Evolutionary conservation across 257 asterid species (phyloP), one percentile per base, ranked within the genome.

Genomic region (Coffea eugenioides): DNA sequence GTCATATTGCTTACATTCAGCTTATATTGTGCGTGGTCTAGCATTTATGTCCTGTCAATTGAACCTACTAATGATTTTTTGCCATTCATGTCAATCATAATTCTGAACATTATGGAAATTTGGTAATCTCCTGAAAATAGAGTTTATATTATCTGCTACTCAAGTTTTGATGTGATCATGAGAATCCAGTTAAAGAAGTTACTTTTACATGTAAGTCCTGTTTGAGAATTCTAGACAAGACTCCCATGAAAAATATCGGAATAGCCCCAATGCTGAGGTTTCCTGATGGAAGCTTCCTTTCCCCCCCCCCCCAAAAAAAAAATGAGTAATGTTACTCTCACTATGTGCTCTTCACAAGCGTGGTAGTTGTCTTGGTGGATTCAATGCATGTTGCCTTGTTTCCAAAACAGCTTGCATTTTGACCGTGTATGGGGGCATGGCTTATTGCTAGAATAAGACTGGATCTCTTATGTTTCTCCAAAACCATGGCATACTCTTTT

Each of bases 1-100:
- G 64, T 62, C 23, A 23, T 72, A 21, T 82, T 41, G 73, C 56
- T 75, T 69, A 36, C 27, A 16, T 48, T 61, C 49, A 54, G 67
- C 52, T 59, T 48, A 57, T 49, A 27, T 27, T 64, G 67, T 57
- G 20, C 41, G 8, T 61, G 49, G 5, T 21, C 16, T 21, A 43
- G 45, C n/a, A 49, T 14, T 8, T 49, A 36, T 62, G 56, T 80
- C 34, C 48, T 64, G 45, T 68, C 18, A 61, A 15, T 41, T 48
- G 48, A 59, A 49, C 14, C 46, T 9, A 57, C 34, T 57, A 56
- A 54, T 54, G 45, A 12, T 13, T 71, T 79, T 13, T 56, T 70
- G 52, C 71, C 56, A 5, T 57, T 79, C 72, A 59, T 36, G 34
- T 27, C 48, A 43, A 79, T 23, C 46, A 23, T 18, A 45, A 59